A percentile compares a stretch with the other conserved stretches of the same genome.
These are phyloP conservation scores for Amanita subjunquillea DNA, from an alignment of 768 basidiomycete species.

Conservation along the genomic window DNA sequence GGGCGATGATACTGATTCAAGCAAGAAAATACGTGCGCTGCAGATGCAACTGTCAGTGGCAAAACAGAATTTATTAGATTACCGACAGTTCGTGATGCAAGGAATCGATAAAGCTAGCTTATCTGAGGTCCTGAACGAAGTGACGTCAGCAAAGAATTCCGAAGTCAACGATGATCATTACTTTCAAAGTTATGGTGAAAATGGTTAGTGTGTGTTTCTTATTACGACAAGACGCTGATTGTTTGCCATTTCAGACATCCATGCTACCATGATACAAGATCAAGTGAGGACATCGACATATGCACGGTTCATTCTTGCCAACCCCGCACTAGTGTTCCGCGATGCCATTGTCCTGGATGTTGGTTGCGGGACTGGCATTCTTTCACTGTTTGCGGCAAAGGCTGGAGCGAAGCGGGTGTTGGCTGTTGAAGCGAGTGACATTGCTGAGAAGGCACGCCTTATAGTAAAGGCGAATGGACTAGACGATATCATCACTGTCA, in stretches of 20 bases:
- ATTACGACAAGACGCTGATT: neutral
- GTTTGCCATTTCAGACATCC: slow-evolving; percentile 57
- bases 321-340: slow-evolving; percentile 61
- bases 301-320: slow-evolving; percentile 81
- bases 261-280: slow-evolving; percentile 95
- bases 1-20: slow-evolving; percentile 22
- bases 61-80: slow-evolving; percentile 52
- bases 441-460: slow-evolving; percentile 65
- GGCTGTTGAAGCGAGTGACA: slow-evolving; percentile 84
- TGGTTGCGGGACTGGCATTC: slow-evolving; percentile 91
- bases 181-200: slow-evolving; percentile 82
- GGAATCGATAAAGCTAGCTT: slow-evolving; percentile 38
- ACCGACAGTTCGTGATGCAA: slow-evolving; percentile 44
- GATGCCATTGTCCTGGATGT: slow-evolving; percentile 89
- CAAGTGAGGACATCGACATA: slow-evolving; percentile 91
- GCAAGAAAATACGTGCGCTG: slow-evolving; percentile 42
- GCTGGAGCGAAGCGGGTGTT: slow-evolving; percentile 87
- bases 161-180: slow-evolving; percentile 88
- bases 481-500: slow-evolving; percentile 71
- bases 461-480: slow-evolving; percentile 73
- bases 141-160: slow-evolving; percentile 14
- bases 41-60: slow-evolving; percentile 53
- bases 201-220: slow-evolving; percentile 39
- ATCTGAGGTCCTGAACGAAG: slow-evolving; percentile 30
- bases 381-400: slow-evolving; percentile 82